Evolutionary conservation across 208 protist genomes (phyloP), one percentile per base, ranked within the genome.

Genomic region (Angomonas desouzai): DNA sequence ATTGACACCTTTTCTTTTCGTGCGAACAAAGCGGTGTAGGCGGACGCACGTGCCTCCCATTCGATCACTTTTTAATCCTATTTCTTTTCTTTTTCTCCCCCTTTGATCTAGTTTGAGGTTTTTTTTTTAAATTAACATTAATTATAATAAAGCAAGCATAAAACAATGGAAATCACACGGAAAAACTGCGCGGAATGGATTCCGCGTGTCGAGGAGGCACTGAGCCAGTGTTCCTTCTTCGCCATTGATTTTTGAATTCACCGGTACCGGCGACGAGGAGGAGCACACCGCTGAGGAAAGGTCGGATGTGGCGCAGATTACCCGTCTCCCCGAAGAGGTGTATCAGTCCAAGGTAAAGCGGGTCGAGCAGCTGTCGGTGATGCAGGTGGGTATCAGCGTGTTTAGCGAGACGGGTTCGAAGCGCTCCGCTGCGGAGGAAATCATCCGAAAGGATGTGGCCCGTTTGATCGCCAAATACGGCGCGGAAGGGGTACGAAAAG

Each of bases 181-280:
- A 28, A 51, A 0, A 91, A 84, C 36, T 64, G 68, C 55, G 65
- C 43, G 18, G 30, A 18, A 7, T 28, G 72, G 30, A 27, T 74
- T 48, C 65, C 66, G 0, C 36, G 75, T 27, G n/a, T 89, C 2
- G 34, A 36, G 3, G 57, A 48, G 0, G 69, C 66, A 23, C 73
- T 78, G 36, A 63, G 65, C 27, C 60, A 48, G 18, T 81, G 79
- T 33, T 29, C 36, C 30, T 91, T 74, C 63, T 72, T 87, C 11
- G 55, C 76, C 11, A 32, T 91, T 1, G 79, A 91, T 47, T 59
- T n/a, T 87, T 18, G 85, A 91, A 64, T 91, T 88, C 64, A 79
- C 71, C 10, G 85, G 85, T 20, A 82, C 87, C 49, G 70, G 81
- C 43, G 67, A 53, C 23, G 66, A 70, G 0, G 22, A 38, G 4